Base-by-base conservation (phyloP, 1,139 yeast species). In the Diutina scorzettiae region DNA sequence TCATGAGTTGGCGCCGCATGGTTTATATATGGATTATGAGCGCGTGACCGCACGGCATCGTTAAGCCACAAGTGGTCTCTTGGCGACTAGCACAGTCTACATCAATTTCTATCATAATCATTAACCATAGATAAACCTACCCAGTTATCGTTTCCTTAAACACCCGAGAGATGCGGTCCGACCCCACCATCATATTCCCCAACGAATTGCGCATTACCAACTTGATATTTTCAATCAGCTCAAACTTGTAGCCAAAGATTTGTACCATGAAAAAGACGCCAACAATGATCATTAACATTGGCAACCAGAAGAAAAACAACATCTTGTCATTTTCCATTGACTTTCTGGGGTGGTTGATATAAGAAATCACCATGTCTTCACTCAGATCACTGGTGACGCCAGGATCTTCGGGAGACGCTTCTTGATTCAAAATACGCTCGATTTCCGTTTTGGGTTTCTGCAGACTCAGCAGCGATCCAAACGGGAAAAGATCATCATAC, bases 231-330 rank as follows among this genome's bases (percentile, higher is more conserved):
- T 69, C 73, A 42, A 68, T 61, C 42, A 57, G 47, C 46, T 64
- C 65, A 44, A 69, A 58, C 47, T 58, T 57, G 53, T 63, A 69
- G 3, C 84, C 83, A 54, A 78, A 66, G 29, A 69, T 66, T 45
- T 71, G 62, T 24, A 78, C 60, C 53, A 64, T 59, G 37, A 77
- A 60, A 54, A 77, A 69, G 41, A 75, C 60, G 1, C 81, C 69
- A 2, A 76, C 50, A 16, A 78, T 66, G 39, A 71, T 48, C 24
- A 81, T 53, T 58, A 82, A 65, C 29, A 78, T 66, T 3, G 93
- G 93, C 47, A 82, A 60, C 97, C 97, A 87, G 70, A 87, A 87
- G 55, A 86, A 83, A 45, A 86, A 64, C 51, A 87, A 66, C 86
- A 86, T 82, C 53, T 78, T 82, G 58, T 87, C 97, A 53, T 86